Percentiles rank a stretch among this genome's conserved stretches.
phyloP scores from a whole-genome alignment of 1,284 basidiomycete species.

The Sphaerobolus stellatus region DNA sequence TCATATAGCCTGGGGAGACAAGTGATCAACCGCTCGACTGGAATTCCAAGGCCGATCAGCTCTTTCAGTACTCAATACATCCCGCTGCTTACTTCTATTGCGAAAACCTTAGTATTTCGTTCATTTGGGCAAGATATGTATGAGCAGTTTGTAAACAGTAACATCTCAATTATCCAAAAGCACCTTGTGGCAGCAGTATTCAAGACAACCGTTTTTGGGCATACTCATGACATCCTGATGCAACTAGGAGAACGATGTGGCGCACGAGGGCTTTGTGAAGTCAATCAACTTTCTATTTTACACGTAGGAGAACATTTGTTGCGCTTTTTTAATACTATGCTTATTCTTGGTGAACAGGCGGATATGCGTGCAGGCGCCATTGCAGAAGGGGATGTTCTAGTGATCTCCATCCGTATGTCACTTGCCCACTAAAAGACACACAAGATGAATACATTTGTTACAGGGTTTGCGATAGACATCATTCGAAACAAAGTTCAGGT shows the following conservation, averaged over 20 bases:
- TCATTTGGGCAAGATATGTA: conserved; percentile 32
- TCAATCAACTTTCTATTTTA: conserved; percentile 18
- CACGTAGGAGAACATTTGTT: conserved; percentile 29
- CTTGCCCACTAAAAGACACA: no score
- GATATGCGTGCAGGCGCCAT: no score
- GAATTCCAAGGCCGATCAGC: conserved; percentile 37
- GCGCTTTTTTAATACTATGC: neutral
- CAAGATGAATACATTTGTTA: no score
- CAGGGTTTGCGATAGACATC: no score
- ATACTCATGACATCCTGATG: conserved; percentile 11
- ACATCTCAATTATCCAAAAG: no score
- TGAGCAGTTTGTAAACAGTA: conserved; percentile 31
- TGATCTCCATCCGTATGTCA: no score
- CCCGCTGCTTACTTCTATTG: conserved; percentile 41
- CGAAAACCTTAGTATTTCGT: no score
- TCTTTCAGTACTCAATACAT: conserved; percentile 47
- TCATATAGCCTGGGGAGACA: conserved; percentile 42
- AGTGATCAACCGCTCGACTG: conserved; percentile 29
- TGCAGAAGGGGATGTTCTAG: no score
- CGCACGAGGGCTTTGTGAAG: conserved; percentile 26
- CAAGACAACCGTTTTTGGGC: conserved; percentile 21
- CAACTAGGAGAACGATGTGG: conserved; percentile 22
- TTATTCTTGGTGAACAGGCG: neutral
- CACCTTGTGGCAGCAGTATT: conserved; percentile 29
- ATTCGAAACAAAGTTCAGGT: conserved; percentile 33